A percentile compares a stretch with the other conserved stretches of the same genome.
These are phyloP conservation scores for Plasmodium gonderi DNA, from an alignment of 169 alveolate species.

Conservation along the genomic window DNA sequence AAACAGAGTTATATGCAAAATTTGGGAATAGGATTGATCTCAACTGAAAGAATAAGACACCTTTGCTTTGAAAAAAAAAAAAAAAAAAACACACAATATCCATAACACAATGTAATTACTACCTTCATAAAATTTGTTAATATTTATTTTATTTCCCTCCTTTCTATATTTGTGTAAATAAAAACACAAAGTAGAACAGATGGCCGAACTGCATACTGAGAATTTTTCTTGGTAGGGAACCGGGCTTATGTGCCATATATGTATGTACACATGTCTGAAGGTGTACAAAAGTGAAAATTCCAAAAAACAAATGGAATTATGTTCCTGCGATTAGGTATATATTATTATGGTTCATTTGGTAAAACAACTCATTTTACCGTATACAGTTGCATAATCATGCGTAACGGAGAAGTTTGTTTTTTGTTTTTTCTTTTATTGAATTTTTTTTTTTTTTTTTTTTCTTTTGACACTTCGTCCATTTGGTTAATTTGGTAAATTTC, in stretches of 20 bases:
- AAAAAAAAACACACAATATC: too few species aligned
- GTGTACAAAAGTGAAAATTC: neutral
- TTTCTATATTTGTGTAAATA: neutral
- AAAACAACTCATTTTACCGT: neutral
- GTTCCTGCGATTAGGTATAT: neutral
- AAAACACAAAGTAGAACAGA: neutral
- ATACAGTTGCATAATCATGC: neutral
- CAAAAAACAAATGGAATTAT: neutral
- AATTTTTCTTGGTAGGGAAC: neutral
- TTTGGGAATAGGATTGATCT: conserved; percentile 74
- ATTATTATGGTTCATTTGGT: neutral
- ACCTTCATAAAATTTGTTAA: too few species aligned
- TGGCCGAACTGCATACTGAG: neutral
- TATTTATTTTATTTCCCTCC: neutral
- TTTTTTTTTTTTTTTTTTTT: neutral
- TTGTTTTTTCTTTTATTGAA: neutral
- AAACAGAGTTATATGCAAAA: conserved; percentile 73
- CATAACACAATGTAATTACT: neutral
- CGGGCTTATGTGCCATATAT: neutral
- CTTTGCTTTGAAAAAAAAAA: neutral
- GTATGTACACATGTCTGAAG: neutral
- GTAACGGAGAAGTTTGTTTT: neutral
- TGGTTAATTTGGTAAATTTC: too few species aligned
- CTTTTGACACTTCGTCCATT: neutral
- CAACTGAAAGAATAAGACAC: conserved; percentile 6